Percentiles rank a stretch among this genome's conserved stretches.
These are phyloP conservation scores for Suillus discolor DNA, from an alignment of 768 basidiomycete species.

Conservation along the genomic window DNA sequence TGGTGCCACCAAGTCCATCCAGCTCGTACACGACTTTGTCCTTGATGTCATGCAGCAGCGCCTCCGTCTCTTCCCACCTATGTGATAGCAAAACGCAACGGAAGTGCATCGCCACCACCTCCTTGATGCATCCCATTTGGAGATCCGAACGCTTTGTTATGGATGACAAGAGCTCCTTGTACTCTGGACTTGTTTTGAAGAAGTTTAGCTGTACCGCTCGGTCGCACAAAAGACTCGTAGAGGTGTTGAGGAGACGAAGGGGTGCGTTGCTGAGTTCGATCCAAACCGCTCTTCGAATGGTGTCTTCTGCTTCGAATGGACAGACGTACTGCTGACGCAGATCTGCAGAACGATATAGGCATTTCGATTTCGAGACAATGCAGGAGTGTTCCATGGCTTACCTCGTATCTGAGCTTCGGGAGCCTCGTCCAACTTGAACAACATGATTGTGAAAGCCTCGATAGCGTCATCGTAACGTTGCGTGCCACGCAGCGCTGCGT, in stretches of 20 bases:
- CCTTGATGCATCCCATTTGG: background rate
- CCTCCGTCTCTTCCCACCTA: background rate
- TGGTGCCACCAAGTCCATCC: fast-evolving
- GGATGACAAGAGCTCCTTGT: background rate
- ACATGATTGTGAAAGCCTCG: too few relatives aligned
- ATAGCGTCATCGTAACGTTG: too few relatives aligned
- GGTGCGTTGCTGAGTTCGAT: background rate
- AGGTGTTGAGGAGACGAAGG: background rate
- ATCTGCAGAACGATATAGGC: too few relatives aligned
- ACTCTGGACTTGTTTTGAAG: background rate
- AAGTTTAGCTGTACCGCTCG: background rate
- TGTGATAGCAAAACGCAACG: background rate
- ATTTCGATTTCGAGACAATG: too few relatives aligned
- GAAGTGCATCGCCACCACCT: background rate
- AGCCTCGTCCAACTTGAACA: too few relatives aligned
- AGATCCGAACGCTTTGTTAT: background rate
- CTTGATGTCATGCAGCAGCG: background rate
- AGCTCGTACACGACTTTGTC: background rate
- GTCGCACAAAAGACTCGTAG: background rate
- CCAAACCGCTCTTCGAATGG: too few relatives aligned
- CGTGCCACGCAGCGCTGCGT: background rate
- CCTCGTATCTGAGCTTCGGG: too few relatives aligned
- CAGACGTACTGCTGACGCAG: too few relatives aligned
- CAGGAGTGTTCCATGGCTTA: too few relatives aligned
- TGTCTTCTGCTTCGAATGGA: too few relatives aligned